Percentiles rank a stretch among this genome's conserved stretches.
These are phyloP conservation scores for Allium sativum DNA, from an alignment of 106 monocot genomes.

Conservation along the genomic window DNA sequence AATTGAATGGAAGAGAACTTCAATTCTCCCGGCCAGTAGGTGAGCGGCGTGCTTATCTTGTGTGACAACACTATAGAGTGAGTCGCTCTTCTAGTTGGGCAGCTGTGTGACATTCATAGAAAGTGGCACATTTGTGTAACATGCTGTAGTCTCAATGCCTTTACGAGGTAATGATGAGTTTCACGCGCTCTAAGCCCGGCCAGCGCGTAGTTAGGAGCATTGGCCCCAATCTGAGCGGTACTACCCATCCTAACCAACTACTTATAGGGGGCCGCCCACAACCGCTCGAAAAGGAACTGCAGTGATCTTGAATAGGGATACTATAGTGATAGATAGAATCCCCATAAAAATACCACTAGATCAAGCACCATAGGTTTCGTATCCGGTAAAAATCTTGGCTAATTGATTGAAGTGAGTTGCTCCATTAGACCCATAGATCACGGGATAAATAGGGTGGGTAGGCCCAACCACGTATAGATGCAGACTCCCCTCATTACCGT, in stretches of 20 bases:
- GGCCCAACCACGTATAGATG: slow-evolving; percentile 20
- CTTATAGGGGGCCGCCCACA: not conserved
- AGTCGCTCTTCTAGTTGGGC: too few species aligned
- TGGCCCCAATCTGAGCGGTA: not conserved
- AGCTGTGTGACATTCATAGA: too few species aligned
- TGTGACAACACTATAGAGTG: too few species aligned
- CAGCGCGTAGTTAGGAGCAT: not conserved
- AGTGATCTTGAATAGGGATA: not conserved
- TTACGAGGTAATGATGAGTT: not conserved
- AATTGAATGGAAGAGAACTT: too few species aligned
- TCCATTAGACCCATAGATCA: not conserved
- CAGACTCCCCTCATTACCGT: slow-evolving; percentile 9
- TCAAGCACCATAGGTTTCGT: slow-evolving; percentile 2
- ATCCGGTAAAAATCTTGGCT: not conserved
- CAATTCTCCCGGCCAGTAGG: too few species aligned
- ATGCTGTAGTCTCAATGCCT: not conserved
- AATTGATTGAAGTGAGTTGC: too few species aligned
- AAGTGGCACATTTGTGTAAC: too few species aligned
- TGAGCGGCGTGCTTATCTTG: too few species aligned
- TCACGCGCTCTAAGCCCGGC: not conserved
- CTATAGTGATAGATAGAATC: slow-evolving; percentile 1
- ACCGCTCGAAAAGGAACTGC: too few species aligned
- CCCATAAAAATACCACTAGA: slow-evolving; percentile 4
- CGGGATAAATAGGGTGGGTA: not conserved
- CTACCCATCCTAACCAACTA: slow-evolving; percentile 4